A percentile compares a stretch with the other conserved stretches of the same genome.
Evolutionary conservation across 768 basidiomycete genomes (phyloP).

Genomic region (Trametes cingulata): DNA sequence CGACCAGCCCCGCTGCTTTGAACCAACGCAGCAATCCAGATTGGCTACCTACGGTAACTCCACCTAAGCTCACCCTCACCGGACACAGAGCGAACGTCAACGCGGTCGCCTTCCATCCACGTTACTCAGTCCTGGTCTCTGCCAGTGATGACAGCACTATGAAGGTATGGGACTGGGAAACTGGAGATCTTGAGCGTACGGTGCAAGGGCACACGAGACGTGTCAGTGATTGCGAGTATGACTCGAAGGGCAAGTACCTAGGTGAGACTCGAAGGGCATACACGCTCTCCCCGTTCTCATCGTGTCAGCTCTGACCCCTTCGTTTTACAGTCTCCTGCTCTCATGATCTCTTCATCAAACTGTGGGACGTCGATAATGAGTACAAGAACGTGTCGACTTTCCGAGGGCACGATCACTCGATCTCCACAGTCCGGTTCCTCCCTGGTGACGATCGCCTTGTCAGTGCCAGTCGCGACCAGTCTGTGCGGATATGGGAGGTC

Average conservation of each 20-base stretch:
- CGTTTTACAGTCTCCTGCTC: constrained; percentile 47
- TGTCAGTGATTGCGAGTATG: constrained; percentile 56
- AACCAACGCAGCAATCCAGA: constrained; percentile 42
- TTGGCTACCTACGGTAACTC: constrained; percentile 56
- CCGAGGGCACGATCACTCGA: constrained; percentile 57
- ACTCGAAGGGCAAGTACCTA: constrained; percentile 49
- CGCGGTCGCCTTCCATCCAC: constrained; percentile 52
- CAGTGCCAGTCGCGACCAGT: constrained; percentile 53
- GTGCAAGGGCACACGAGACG: constrained; percentile 59
- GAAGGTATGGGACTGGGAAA: constrained; percentile 64
- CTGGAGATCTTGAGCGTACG: constrained; percentile 56
- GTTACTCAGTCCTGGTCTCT: constrained; percentile 48
- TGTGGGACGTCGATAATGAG: constrained; percentile 57
- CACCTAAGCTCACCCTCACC: constrained; percentile 44
- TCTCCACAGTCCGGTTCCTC: constrained; percentile 52
- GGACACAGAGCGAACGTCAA: constrained; percentile 40
- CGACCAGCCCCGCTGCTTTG: constrained; percentile 33
- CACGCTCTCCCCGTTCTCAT: too few species aligned
- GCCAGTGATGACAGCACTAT: constrained; percentile 56
- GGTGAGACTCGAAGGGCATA: constrained; percentile 32
- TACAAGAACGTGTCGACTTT: constrained; percentile 54
- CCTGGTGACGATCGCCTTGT: constrained; percentile 52
- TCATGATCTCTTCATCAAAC: constrained; percentile 53
- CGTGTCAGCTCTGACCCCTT: too few species aligned
- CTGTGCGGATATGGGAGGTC: constrained; percentile 56